These are phyloP conservation scores for Botryotinia narcissicola DNA, from an alignment of 2,329 filamentous ascomycete species.

Conservation along the genomic window DNA sequence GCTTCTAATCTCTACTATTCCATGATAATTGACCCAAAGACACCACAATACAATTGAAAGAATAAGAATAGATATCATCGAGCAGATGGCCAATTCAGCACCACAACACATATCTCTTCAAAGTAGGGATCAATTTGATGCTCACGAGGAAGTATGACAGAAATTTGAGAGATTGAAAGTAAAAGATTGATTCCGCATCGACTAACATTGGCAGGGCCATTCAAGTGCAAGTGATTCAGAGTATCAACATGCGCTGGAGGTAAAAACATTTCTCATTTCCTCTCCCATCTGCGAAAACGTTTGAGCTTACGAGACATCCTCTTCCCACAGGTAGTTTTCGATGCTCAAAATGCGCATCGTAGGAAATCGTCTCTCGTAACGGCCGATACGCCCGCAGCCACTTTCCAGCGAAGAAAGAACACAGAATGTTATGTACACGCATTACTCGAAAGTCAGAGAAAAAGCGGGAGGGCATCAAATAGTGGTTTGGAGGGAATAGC, in stretches of 20 bases:
- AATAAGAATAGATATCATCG: neutral
- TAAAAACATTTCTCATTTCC: slow-evolving; percentile 35
- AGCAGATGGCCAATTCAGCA: neutral
- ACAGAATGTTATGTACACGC: slow-evolving; percentile 65
- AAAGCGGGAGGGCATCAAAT: slow-evolving; percentile 34
- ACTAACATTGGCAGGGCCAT: slow-evolving; percentile 24
- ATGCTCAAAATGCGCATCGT: slow-evolving; percentile 58
- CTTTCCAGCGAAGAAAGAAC: slow-evolving; percentile 42
- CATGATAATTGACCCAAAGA: neutral
- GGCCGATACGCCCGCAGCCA: slow-evolving; percentile 45
- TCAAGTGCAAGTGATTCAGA: slow-evolving; percentile 38
- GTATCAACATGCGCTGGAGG: slow-evolving; percentile 44
- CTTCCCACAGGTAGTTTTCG: slow-evolving; percentile 54
- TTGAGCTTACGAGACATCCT: slow-evolving; percentile 1
- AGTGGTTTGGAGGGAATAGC: slow-evolving; percentile 34
- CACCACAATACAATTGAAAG: neutral
- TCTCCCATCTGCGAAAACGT: neutral
- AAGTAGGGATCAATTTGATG: slow-evolving; percentile 3
- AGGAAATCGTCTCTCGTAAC: slow-evolving; percentile 64
- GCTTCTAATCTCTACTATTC: neutral
- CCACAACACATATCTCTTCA: slow-evolving; percentile 9
- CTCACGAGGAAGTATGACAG: slow-evolving; percentile 21
- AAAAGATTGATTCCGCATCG: neutral
- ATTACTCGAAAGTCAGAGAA: slow-evolving; percentile 58
- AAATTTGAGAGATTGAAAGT: neutral